These are phyloP conservation scores for Solanum gracilifrons DNA, from an alignment of 257 asterid genomes.

Conservation along the genomic window DNA sequence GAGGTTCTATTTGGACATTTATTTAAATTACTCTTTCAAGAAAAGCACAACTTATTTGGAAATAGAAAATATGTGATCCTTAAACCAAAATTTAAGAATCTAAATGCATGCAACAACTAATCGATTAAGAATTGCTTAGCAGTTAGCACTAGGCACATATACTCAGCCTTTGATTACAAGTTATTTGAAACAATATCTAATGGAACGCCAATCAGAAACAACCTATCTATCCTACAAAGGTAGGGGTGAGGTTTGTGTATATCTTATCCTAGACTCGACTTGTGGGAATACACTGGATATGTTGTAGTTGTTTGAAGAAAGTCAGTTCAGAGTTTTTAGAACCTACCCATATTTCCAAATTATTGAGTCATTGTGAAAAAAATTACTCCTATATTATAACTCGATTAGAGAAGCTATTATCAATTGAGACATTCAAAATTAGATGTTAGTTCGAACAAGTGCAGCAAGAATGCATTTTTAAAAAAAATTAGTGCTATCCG, in stretches of 20 bases:
- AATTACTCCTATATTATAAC: not conserved
- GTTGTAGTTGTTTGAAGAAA: not conserved
- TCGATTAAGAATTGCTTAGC: not conserved
- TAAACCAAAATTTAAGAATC: not conserved
- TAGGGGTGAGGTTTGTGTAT: not conserved
- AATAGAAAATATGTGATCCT: not conserved
- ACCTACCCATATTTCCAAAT: not conserved
- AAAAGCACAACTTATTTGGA: not conserved
- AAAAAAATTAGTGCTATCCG: not conserved
- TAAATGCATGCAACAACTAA: not conserved
- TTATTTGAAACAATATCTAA: not conserved
- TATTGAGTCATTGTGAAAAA: not conserved
- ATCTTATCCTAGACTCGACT: not conserved
- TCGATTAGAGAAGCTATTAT: not conserved
- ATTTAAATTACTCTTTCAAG: not conserved
- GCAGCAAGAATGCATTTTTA: not conserved
- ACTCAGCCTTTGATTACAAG: not conserved
- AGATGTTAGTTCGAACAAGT: not conserved
- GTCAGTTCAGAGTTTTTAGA: not conserved
- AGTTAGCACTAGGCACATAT: not conserved
- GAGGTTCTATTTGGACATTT: no score
- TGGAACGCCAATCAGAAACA: not conserved
- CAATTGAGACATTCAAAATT: not conserved
- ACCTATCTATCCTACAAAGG: not conserved
- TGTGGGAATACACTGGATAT: not conserved